Conservation (phyloP, 306 rosid species). For the Lagenaria siceraria region DNA sequence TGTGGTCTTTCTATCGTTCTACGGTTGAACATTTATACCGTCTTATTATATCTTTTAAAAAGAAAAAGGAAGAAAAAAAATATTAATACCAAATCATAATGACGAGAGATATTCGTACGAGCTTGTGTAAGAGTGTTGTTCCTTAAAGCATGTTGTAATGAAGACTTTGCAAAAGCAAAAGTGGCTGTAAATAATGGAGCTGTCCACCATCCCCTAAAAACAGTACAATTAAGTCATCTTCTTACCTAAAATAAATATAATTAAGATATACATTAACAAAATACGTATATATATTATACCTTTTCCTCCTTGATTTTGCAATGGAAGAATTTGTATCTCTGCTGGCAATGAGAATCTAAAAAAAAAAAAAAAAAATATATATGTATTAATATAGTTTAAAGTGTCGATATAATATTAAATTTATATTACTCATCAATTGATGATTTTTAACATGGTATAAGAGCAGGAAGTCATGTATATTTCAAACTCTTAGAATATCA, state of each 20-base stretch:
- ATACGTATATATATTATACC: conserved; percentile 16
- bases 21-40: too few species aligned
- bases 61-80: background rate
- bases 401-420: too few species aligned
- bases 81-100: conserved; percentile 61
- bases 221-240: too few species aligned
- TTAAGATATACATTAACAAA: too few species aligned
- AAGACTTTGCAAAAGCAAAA: conserved; percentile 58
- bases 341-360: conserved; percentile 68
- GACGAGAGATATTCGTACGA: conserved; percentile 75
- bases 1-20: too few species aligned
- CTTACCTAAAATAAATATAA: too few species aligned
- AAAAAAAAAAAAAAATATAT: background rate
- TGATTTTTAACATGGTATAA: too few species aligned
- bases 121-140: conserved; percentile 76
- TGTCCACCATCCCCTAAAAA: conserved; percentile 81
- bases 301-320: conserved; percentile 33
- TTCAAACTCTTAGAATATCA: too few species aligned
- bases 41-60: background rate
- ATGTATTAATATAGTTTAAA: too few species aligned
- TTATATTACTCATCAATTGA: too few species aligned
- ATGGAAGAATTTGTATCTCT: conserved; percentile 41
- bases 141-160: conserved; percentile 52
- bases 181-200: conserved; percentile 62
- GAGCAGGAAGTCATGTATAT: too few species aligned